phyloP scores from a whole-genome alignment of 768 basidiomycete genomes.

The Russula olivacea region DNA sequence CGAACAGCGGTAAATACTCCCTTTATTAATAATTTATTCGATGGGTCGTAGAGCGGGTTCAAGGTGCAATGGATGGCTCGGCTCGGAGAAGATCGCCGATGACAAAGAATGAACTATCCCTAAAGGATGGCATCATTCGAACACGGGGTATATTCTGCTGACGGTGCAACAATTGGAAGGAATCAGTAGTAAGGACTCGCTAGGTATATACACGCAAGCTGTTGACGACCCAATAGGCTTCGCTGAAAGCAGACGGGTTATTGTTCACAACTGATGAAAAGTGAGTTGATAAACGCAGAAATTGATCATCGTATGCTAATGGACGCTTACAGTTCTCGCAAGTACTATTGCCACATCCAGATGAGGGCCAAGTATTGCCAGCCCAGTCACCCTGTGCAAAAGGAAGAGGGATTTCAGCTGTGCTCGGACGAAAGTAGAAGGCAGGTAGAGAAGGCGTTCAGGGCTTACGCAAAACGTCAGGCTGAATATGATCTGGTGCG shows the following conservation, averaged over 20 bases:
- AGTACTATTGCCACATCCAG: constrained; percentile 36
- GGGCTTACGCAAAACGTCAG: constrained; percentile 52
- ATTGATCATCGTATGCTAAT: background rate
- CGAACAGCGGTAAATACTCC: no score
- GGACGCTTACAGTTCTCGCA: constrained; percentile 45
- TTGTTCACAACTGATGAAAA: constrained; percentile 46
- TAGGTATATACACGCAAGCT: constrained; percentile 49
- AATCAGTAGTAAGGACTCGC: background rate
- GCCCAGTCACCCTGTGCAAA: no score
- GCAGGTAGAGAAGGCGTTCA: background rate
- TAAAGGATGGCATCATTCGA: no score
- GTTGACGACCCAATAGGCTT: constrained; percentile 70
- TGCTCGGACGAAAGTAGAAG: constrained; percentile 1
- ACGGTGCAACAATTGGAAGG: no score
- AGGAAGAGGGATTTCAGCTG: background rate
- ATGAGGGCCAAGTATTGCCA: background rate
- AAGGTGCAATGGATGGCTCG: no score
- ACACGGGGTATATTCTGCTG: no score
- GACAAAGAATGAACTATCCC: no score
- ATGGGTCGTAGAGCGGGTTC: no score
- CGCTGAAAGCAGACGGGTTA: constrained; percentile 49
- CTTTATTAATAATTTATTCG: no score
- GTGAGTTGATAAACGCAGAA: background rate
- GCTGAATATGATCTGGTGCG: constrained; percentile 51
- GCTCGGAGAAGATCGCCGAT: no score